Evolutionary conservation across 1,284 basidiomycete species (phyloP), one percentile per base, ranked within the genome.

Genomic region (Rhodofomes roseus): DNA sequence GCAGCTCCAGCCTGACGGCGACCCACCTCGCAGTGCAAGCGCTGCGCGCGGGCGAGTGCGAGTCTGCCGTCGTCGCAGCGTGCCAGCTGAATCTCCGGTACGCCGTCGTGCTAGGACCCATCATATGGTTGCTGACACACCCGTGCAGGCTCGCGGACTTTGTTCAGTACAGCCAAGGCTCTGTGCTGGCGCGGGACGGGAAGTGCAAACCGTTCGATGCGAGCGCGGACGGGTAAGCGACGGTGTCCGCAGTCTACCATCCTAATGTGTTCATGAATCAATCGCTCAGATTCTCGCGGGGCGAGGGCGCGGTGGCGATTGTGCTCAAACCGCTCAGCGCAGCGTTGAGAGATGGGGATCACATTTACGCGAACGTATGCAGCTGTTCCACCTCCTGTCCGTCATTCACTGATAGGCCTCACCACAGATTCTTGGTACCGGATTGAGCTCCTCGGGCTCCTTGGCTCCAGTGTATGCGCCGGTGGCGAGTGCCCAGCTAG

Each of bases 161-260:
- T 56, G 18, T 66, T 8, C 22, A 29, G 1, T 79, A 80, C 59
- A 70, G 31, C 51, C 73, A 76, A 60, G 71, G 69, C 1, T 66
- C 66, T 0, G 63, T 82, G 18, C 66, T 82, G 44, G 70, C 78
- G 2, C 72, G 72, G 6, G 79, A 79, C 31, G 79, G 80, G 5
- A 79, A 77, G 56, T 81, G 72, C 60, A 81, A 80, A 56, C 79
- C 80, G 0, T 83, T 82, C 57, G 80, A 83, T 54, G 76, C 73
- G 4, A 69, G 68, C 5, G 81, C 79, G 1, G 70, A 82, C 64
- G 80, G 81, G 72, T 81, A 58, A n/a, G 31, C 31, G 11, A 11
- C 11, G 31, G 11, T 34, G 5, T 4, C 5, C 11, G 11, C 5
- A 4, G 31, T 34, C 31, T 34, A 34, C 31, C 5, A 34, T 34